Base-by-base conservation (phyloP, 495 filamentous ascomycete genomes). In the Darksidea phi region DNA sequence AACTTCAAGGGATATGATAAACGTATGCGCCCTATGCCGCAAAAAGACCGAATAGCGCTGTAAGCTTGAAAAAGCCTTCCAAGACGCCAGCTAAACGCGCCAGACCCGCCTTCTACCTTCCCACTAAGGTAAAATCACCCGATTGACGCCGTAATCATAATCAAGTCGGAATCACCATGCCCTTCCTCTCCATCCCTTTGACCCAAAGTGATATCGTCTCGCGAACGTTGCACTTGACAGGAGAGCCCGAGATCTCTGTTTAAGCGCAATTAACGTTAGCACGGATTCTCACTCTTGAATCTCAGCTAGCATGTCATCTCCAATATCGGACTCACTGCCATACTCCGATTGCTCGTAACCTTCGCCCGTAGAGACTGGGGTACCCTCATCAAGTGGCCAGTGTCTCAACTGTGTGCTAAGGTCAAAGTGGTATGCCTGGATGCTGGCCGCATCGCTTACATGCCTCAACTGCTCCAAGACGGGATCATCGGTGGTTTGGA, bases 311-410 rank as follows among this genome's bases (percentile, higher is more conserved):
- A 59, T 54, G 20, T 64, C 61, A 20, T 42, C 47, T 6, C 61
- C 61, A 32, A 59, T 55, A 43, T 64, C 61, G 42, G 61, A 64
- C 32, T 64, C 61, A 41, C 41, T 54, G 20, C 61, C 55, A 48
- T 64, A 64, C 11, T 64, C 61, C 15, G 61, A 64, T 1, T 64
- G 54, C 23, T 59, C 61, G 26, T 54, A 59, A 24, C 38, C 48
- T 50, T 59, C 61, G 13, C 54, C 61, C 21, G 54, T 45, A 6
- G 61, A 64, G 5, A 64, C 47, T 20, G 56, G 48, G 20, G 61
- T 64, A 18, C 37, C 54, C 25, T 64, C 61, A 21, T 64, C 61
- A 21, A 41, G 37, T 11, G 43, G 25, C 61, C 61, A 64, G n/a
- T 18, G 32, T 11, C 32, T 18, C 24, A 54, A 28, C 17, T 42